Base-by-base conservation (phyloP, 2,329 filamentous ascomycete genomes). In the Gnomoniopsis sp. region DNA sequence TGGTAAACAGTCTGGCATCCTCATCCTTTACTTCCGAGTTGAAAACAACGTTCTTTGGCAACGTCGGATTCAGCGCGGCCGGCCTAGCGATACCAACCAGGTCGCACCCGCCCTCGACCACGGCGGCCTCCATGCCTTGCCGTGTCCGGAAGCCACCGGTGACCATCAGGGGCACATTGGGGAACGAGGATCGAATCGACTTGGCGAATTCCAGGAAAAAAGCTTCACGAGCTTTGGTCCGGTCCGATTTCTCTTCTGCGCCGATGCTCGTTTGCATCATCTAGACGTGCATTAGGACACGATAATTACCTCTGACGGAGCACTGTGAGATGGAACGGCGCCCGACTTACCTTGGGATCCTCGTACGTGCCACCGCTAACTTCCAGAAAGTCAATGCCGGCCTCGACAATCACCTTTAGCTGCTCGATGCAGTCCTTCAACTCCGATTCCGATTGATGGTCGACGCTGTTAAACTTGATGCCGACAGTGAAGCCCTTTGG, bases 171-270 rank as follows among this genome's bases (percentile, higher is more conserved):
- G 78, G 71, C 0, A 81, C 69, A 3, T 71, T 62, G 0, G 77
- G 75, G 56, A 81, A 76, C 23, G 72, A 70, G 4, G 67, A 65
- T 30, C 82, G 77, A 36, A 83, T 77, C 10, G 75, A 72, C n/a
- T 75, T 71, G 0, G 84, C 83, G 62, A 89, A 89, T 49, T 88
- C 82, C 1, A 89, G 74, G 72, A 90, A 90, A 74, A 87, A 89
- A 0, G 86, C 84, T 64, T 90, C 87, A 8, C 87, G 79, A 0
- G 78, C 77, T 14, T 73, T 71, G 1, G 84, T 85, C 6, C 76
- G 75, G 22, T 73, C 72, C 8, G 69, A 68, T 65, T 74, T 67
- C 51, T 65, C 50, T 49, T 57, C 43, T 15, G 26, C 44, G 0
- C 65, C 54, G 26, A 65, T 57, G 10, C 6, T 12, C 14, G 65